These are phyloP conservation scores for Ampelocalamus luodianensis DNA, from an alignment of 176 grass and related monocot species.

Conservation along the genomic window DNA sequence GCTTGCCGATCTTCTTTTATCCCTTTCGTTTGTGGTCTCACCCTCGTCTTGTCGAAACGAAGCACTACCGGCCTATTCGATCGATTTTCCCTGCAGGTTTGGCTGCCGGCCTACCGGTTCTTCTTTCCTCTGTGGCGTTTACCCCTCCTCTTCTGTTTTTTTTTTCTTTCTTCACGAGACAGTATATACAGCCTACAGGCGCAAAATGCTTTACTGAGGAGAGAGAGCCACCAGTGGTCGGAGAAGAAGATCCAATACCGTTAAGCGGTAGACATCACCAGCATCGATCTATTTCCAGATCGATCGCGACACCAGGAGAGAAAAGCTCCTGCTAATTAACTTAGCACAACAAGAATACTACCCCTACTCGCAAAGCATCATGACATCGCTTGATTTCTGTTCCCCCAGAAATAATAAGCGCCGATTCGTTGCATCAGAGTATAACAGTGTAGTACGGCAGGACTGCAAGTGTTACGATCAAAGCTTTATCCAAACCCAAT, in stretches of 20 bases:
- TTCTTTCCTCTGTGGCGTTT: background rate
- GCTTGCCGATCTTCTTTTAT: background rate
- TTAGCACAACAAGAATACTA: background rate
- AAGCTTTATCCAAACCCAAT: background rate
- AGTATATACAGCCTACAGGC: background rate
- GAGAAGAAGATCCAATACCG: background rate
- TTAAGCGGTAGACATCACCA: conserved; percentile 28
- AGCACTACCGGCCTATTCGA: background rate
- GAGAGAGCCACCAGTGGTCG: background rate
- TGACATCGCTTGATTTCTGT: conserved; percentile 8
- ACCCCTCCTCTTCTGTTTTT: background rate
- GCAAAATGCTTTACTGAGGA: background rate
- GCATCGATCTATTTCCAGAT: conserved; percentile 2
- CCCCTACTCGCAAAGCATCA: background rate
- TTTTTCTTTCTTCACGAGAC: background rate
- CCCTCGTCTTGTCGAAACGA: background rate
- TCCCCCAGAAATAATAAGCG: background rate
- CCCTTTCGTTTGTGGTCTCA: background rate
- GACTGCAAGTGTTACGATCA: background rate
- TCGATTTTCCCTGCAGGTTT: background rate
- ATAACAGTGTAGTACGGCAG: background rate
- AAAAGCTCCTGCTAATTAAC: background rate
- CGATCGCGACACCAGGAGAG: conserved; percentile 9
- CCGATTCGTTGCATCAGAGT: background rate
- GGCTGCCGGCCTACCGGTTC: background rate